Conservation (phyloP, 2,329 filamentous ascomycete species). For the Cercospora zeae-maydis region DNA sequence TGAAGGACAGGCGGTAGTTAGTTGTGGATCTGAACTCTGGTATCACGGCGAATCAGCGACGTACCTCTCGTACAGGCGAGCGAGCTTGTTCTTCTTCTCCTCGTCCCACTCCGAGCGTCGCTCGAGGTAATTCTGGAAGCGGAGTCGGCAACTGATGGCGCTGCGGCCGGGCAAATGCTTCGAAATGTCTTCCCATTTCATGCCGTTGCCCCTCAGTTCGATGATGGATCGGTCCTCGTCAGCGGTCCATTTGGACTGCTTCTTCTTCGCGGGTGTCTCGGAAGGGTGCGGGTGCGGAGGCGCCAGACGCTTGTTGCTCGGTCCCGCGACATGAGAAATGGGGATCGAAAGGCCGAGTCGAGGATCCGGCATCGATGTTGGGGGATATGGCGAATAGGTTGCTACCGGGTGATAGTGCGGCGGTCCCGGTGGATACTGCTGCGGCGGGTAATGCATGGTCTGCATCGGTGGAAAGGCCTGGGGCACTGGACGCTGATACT, state of each 20-base stretch:
- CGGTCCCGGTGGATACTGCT: constrained; percentile 22
- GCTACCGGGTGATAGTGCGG: constrained; percentile 30
- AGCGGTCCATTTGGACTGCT: constrained; percentile 93
- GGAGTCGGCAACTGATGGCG: constrained; percentile 87
- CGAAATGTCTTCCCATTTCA: constrained; percentile 99
- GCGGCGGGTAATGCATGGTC: constrained; percentile 27
- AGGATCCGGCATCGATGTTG: constrained; percentile 29
- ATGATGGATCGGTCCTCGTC: constrained; percentile 95
- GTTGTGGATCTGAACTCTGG: background rate
- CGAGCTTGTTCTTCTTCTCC: constrained; percentile 94
- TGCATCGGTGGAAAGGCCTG: constrained; percentile 31
- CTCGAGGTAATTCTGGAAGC: constrained; percentile 97
- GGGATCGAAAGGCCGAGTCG: constrained; percentile 28
- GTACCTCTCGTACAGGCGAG: constrained; percentile 90
- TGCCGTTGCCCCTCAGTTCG: constrained; percentile 79
- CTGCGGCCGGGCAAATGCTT: constrained; percentile 85
- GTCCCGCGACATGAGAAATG: constrained; percentile 43
- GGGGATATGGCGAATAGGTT: constrained; percentile 30
- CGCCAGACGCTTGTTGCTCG: constrained; percentile 40
- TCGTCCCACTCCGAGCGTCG: constrained; percentile 93
- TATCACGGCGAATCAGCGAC: constrained; percentile 32
- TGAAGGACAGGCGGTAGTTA: constrained; percentile 41
- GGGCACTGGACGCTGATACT: constrained; percentile 19
- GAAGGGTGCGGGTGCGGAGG: constrained; percentile 47
- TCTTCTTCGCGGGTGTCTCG: constrained; percentile 78